Percentiles rank a stretch among this genome's conserved stretches.
These are phyloP conservation scores for Flaveria trinervia DNA, from an alignment of 129 eudicot species.

Conservation along the genomic window DNA sequence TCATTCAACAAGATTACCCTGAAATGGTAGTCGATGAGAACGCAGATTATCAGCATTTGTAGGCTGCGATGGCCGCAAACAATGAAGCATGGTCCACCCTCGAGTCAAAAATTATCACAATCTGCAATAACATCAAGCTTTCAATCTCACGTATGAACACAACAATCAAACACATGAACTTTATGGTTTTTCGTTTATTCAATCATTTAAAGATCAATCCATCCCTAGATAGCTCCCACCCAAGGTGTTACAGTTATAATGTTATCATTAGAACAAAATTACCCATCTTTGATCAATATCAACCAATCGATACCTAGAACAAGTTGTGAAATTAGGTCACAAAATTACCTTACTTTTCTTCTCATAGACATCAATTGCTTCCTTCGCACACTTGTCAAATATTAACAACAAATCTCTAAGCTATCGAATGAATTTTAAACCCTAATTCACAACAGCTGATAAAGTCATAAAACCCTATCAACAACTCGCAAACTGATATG, in stretches of 20 bases:
- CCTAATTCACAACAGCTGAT: conserved; percentile 11
- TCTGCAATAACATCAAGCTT: conserved; percentile 26
- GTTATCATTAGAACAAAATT: neutral
- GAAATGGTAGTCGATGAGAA: conserved; percentile 41
- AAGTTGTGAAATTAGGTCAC: neutral
- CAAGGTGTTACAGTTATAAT: neutral
- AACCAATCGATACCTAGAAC: neutral
- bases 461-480: neutral
- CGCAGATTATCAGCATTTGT: conserved; percentile 30
- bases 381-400: conserved; percentile 5
- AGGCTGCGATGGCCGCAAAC: conserved; percentile 47
- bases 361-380: neutral
- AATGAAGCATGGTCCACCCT: conserved; percentile 51
- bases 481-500: neutral
- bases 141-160: neutral
- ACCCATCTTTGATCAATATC: neutral
- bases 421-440: conserved; percentile 7
- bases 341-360: neutral
- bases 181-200: neutral
- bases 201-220: no score
- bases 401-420: conserved; percentile 7
- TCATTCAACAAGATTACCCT: conserved; percentile 39
- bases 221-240: no score
- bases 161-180: neutral
- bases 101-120: conserved; percentile 7